These are phyloP conservation scores for Debaryomyces singareniensis DNA, from an alignment of 1,139 yeast genomes.

Conservation along the genomic window DNA sequence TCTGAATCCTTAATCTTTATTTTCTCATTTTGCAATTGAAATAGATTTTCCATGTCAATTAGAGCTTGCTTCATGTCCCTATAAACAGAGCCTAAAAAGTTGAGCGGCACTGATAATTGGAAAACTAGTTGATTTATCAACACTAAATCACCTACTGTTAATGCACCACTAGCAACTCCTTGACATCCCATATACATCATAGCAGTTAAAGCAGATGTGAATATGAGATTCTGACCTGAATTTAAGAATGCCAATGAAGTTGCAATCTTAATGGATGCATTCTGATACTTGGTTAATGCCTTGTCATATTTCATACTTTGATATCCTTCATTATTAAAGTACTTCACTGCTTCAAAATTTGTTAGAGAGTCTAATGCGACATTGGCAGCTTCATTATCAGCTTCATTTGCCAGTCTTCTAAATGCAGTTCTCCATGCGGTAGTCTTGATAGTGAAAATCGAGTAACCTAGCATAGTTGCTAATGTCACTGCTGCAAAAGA, in stretches of 20 bases:
- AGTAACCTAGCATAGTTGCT: constrained; percentile 80
- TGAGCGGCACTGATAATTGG: constrained; percentile 90
- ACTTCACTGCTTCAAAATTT: constrained; percentile 90
- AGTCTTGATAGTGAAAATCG: constrained; percentile 80
- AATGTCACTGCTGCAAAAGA: constrained; percentile 87
- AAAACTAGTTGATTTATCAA: constrained; percentile 91
- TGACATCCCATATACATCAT: constrained; percentile 99
- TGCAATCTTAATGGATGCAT: constrained; percentile 82
- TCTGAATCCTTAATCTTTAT: constrained; percentile 58
- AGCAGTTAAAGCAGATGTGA: constrained; percentile 85
- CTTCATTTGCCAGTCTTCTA: constrained; percentile 84
- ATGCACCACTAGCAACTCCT: constrained; percentile 75
- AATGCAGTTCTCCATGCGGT: constrained; percentile 96
- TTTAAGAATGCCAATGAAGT: constrained; percentile 87
- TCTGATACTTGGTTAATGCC: constrained; percentile 72
- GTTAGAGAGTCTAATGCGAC: constrained; percentile 92
- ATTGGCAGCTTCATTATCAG: constrained; percentile 91
- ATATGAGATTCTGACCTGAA: constrained; percentile 87
- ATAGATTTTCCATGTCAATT: constrained; percentile 87
- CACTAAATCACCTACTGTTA: constrained; percentile 95
- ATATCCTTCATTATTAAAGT: constrained; percentile 81
- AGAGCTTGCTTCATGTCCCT: constrained; percentile 89
- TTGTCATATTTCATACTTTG: constrained; percentile 76
- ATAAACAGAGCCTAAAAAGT: constrained; percentile 91
- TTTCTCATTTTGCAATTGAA: constrained; percentile 72